Evolutionary conservation across 345 rosid genomes (phyloP), one percentile per base, ranked within the genome.

Genomic region (Moricandia arvensis): DNA sequence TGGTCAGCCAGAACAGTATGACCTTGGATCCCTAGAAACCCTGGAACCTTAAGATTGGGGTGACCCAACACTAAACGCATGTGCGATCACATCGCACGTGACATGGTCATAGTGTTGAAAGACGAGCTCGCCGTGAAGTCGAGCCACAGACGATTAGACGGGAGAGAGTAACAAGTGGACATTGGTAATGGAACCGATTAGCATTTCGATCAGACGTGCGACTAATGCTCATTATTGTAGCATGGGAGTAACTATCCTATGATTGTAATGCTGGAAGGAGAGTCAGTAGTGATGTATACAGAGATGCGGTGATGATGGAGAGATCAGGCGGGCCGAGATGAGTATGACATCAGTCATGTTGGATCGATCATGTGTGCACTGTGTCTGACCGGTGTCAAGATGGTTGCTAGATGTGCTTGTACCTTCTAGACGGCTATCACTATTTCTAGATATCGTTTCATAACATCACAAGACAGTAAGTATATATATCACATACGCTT

Each of bases 141-240:
- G 61, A 93, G 94, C 77, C 81, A 74, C 71, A 93, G 86, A 93
- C 97, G 5, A 91, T n/a, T 91, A 0, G 97, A 93, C 58, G 97
- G 93, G 3, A 85, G 98, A 78, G 96, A 4, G 83, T 69, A 24
- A 88, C n/a, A 83, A 38, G 95, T 93, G 45, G 88, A 88, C 73
- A 93, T 90, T 16, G 87, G 87, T 4, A 77, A 86, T 12, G 97
- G 97, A 5, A n/a, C n/a, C 89, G 85, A 0, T 90, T n/a, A n/a
- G 97, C 82, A 59, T 93, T 27, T 81, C 87, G 0, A 71, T 93
- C 18, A 86, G 84, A 37, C 73, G 64, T 34, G 84, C 86, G 68
- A 87, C 73, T 45, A 85, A 90, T 75, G 85, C n/a, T 93, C 63
- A 93, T 93, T 16, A 72, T 93, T n/a, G n/a, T n/a, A n/a, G 69